Conservation (phyloP, 2,329 filamentous ascomycete genomes). For the Fusarium sp. region DNA sequence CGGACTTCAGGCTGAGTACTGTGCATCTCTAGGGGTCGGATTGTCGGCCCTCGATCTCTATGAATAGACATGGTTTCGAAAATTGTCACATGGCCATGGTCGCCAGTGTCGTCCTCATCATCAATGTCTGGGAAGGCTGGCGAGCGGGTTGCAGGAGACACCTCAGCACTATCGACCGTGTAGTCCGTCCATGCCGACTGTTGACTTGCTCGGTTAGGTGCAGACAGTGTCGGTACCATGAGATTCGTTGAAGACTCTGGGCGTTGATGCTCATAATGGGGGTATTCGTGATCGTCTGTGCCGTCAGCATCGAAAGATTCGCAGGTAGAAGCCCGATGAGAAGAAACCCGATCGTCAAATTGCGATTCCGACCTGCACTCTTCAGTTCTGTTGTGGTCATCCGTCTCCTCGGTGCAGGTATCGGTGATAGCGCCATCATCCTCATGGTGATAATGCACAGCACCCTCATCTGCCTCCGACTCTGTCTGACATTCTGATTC, state of each 20-base stretch:
- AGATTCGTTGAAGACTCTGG: slow-evolving; percentile 59
- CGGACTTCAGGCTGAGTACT: slow-evolving; percentile 38
- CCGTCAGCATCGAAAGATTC: slow-evolving; percentile 53
- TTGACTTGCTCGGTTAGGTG: slow-evolving; percentile 63
- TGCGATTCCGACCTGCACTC: slow-evolving; percentile 45
- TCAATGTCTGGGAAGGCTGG: slow-evolving; percentile 44
- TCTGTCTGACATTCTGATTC: slow-evolving; percentile 56
- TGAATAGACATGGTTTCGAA: slow-evolving; percentile 47
- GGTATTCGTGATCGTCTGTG: slow-evolving; percentile 45
- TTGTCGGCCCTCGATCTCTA: slow-evolving; percentile 38
- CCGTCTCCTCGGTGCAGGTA: slow-evolving; percentile 51
- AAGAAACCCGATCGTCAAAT: slow-evolving; percentile 47
- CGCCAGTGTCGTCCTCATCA: slow-evolving; percentile 42
- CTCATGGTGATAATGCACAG: slow-evolving; percentile 39
- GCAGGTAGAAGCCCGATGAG: slow-evolving; percentile 54
- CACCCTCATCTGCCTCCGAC: slow-evolving; percentile 43
- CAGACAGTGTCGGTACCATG: slow-evolving; percentile 59
- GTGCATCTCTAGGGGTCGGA: slow-evolving; percentile 36
- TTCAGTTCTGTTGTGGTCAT: slow-evolving; percentile 46
- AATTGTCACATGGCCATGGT: slow-evolving; percentile 50
- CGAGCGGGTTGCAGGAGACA: slow-evolving; percentile 47
- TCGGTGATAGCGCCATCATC: slow-evolving; percentile 52
- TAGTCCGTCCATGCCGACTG: slow-evolving; percentile 72
- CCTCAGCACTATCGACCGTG: slow-evolving; percentile 65
- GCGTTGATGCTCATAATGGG: slow-evolving; percentile 42